phyloP scores from a whole-genome alignment of 345 rosid species.

The Pistacia vera region DNA sequence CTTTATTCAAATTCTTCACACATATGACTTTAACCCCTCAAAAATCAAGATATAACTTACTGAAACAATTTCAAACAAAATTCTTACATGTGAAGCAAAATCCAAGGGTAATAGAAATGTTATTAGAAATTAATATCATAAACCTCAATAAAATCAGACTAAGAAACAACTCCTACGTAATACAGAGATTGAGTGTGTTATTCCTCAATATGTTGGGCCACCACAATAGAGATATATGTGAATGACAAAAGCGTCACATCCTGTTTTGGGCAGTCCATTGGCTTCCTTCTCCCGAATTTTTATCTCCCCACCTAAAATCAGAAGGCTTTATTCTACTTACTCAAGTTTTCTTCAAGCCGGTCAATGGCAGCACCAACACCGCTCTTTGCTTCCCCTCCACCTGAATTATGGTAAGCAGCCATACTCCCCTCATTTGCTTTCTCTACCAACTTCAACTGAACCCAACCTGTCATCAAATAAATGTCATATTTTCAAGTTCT shows the following conservation, averaged over 20 bases:
- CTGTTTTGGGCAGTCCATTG: not conserved
- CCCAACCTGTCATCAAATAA: conserved; percentile 60
- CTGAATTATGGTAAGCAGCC: conserved; percentile 19
- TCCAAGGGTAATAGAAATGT: not conserved
- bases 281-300: not conserved
- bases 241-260: not conserved
- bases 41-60: not conserved
- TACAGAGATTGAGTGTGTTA: not conserved
- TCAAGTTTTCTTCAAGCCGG: conserved; percentile 68
- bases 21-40: no score
- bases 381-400: conserved; percentile 42
- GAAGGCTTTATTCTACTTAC: conserved; percentile 33
- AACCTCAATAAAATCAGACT: not conserved
- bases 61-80: not conserved
- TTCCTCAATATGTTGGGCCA: not conserved
- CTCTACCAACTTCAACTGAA: conserved; percentile 81
- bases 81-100: not conserved
- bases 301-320: not conserved
- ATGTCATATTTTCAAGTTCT: conserved; percentile 1
- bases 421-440: conserved; percentile 73
- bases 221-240: not conserved
- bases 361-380: conserved; percentile 87
- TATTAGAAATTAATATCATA: not conserved
- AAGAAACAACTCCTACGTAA: not conserved
- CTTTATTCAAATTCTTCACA: no score